A percentile compares a stretch with the other conserved stretches of the same genome.
phyloP scores from a whole-genome alignment of 768 basidiomycete genomes.

The Rhodotorula graminis region DNA sequence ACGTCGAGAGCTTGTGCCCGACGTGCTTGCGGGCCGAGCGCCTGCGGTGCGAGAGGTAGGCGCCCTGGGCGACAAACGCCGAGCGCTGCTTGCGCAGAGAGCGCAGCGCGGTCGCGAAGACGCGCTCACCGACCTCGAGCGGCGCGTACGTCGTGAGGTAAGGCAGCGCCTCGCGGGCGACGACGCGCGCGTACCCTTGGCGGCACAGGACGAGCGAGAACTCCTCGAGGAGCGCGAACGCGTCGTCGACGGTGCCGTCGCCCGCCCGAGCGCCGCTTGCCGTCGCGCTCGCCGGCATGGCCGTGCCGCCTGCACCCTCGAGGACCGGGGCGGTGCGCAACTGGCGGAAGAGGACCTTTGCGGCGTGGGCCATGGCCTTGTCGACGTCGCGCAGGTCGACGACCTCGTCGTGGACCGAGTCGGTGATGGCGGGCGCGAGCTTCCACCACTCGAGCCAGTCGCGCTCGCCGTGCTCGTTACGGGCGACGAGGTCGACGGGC shows the following conservation, averaged over 20 bases:
- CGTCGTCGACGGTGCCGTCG: not conserved
- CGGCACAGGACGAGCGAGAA: not conserved
- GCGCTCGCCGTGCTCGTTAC: not conserved
- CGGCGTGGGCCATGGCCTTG: not conserved
- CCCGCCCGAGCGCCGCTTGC: not conserved
- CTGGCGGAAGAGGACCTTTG: not conserved
- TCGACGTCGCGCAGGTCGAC: not conserved
- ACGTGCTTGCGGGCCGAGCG: not conserved
- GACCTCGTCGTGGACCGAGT: not conserved
- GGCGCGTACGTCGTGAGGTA: not conserved
- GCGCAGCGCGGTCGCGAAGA: not conserved
- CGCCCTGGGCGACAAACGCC: not conserved
- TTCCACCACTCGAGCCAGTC: conserved; percentile 28
- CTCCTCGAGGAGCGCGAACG: not conserved
- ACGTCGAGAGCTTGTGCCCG: not conserved
- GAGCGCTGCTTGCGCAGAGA: not conserved
- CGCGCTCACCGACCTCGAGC: not conserved
- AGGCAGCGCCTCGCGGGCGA: conserved; percentile 1
- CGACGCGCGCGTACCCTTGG: conserved; percentile 13
- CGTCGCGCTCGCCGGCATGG: not conserved
- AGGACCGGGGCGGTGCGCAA: not conserved
- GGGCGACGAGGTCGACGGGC: no score
- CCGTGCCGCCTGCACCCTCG: not conserved
- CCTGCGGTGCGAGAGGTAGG: not conserved
- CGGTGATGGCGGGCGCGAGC: conserved; percentile 5